Conservation (phyloP, 2,329 filamentous ascomycete species). For the Colletotrichum sojae region DNA sequence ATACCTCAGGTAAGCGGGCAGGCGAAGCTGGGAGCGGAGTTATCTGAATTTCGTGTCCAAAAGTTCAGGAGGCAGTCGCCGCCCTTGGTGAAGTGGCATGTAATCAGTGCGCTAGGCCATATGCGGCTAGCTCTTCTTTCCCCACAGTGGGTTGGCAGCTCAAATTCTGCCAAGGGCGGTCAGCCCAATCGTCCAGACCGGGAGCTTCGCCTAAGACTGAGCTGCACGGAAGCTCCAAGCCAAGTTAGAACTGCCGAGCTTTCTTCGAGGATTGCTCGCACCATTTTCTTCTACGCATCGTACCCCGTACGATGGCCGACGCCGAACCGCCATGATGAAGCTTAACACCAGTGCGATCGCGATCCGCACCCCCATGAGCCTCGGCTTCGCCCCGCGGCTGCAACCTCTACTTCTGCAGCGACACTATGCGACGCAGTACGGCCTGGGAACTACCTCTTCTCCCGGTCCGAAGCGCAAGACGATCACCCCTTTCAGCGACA, state of each 20-base stretch:
- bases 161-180: slow-evolving; percentile 58
- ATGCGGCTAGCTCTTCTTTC: slow-evolving; percentile 11
- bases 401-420: slow-evolving; percentile 59
- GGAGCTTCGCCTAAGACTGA: slow-evolving; percentile 20
- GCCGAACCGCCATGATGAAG: slow-evolving; percentile 63
- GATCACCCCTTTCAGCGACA: slow-evolving; percentile 89
- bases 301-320: slow-evolving; percentile 54
- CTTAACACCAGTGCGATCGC: slow-evolving; percentile 54
- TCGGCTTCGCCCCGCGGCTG: slow-evolving; percentile 48
- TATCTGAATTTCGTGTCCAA: slow-evolving; percentile 41
- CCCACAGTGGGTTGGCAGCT: slow-evolving; percentile 36
- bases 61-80: slow-evolving; percentile 42
- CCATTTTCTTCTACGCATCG: slow-evolving; percentile 10
- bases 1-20: slow-evolving; percentile 26
- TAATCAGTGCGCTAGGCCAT: slow-evolving; percentile 29
- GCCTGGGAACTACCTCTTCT: slow-evolving; percentile 52
- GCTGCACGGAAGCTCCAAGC: slow-evolving; percentile 27
- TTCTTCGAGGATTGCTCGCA: slow-evolving; percentile 4
- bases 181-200: slow-evolving; percentile 39
- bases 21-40: slow-evolving; percentile 32
- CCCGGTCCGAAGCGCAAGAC: slow-evolving; percentile 71
- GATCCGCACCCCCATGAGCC: slow-evolving; percentile 49
- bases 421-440: slow-evolving; percentile 72
- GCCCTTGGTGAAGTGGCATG: slow-evolving; percentile 43
- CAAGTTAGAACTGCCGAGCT: slow-evolving; percentile 23